Evolutionary conservation across 495 filamentous ascomycete species (phyloP), one percentile per base, ranked within the genome.

Genomic region (Aspergillus incahuasiensis): DNA sequence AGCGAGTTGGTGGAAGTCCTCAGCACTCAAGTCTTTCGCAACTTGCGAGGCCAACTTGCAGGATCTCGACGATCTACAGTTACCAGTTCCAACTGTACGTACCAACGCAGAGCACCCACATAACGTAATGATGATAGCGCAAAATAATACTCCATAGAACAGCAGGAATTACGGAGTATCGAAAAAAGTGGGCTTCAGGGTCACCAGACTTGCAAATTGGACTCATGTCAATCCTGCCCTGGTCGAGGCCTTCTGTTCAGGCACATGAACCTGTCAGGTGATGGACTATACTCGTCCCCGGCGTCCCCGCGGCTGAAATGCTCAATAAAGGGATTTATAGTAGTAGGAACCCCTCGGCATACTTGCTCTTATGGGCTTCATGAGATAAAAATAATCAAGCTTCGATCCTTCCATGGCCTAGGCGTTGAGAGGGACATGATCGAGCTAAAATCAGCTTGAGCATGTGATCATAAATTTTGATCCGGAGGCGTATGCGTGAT

Each of bases 121-220:
- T 43, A 55, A 48, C 45, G 45, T 21, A 41, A 35, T 55, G 28
- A 48, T 48, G 25, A 48, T 47, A 47, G 20, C 12, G 22, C 38
- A 32, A 16, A 40, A 48, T 40, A 43, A 51, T 35, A 28, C 35
- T 40, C 38, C 38, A n/a, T 40, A 16, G 16, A 40, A 38, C 38
- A 43, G 19, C 24, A 32, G 45, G 50, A 49, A 41, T 39, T 52
- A n/a, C n/a, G n/a, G n/a, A n/a, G n/a, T n/a, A 47, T 40, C 38
- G 38, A n/a, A 3, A 25, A 24, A 48, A 54, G 56, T 54, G 49
- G 49, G 35, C 52, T 55, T 15, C n/a, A 1, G 20, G 60, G 60
- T 63, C 60, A 63, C 48, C 60, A 57, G 60, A 63, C 60, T 34
- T 48, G 60, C 55, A 35, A 40, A 40, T 40, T 40, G 34, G 47